These are phyloP conservation scores for Discostella pseudostelligera DNA, from an alignment of 108 stramenopile species.

Conservation along the genomic window DNA sequence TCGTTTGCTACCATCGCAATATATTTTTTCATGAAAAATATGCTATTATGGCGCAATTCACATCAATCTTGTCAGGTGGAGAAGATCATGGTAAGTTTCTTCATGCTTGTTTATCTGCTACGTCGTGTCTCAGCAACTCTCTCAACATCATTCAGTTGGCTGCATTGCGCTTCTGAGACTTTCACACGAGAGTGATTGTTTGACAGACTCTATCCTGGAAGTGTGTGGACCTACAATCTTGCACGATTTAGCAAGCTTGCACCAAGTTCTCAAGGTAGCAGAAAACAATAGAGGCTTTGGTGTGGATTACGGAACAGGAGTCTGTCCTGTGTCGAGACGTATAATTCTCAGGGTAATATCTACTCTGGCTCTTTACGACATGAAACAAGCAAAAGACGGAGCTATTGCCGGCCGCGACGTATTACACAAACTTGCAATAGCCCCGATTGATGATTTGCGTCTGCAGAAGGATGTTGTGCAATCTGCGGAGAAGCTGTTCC, in stretches of 20 bases:
- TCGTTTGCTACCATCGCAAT: too few species aligned
- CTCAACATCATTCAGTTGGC: constrained; percentile 44
- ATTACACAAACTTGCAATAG: constrained; percentile 32
- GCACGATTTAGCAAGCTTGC: constrained; percentile 50
- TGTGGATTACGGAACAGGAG: constrained; percentile 36
- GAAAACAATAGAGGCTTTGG: constrained; percentile 60
- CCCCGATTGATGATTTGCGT: constrained; percentile 17
- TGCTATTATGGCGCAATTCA: too few species aligned
- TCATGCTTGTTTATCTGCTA: background rate
- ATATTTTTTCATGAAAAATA: too few species aligned
- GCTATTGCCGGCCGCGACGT: constrained; percentile 3
- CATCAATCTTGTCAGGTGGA: constrained; percentile 56
- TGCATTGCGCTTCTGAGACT: constrained; percentile 70
- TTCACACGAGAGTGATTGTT: constrained; percentile 51
- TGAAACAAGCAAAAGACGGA: constrained; percentile 9
- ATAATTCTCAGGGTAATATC: constrained; percentile 65
- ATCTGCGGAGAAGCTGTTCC: constrained; percentile 41
- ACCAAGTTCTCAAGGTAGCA: constrained; percentile 52
- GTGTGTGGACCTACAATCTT: constrained; percentile 34
- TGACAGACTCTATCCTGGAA: constrained; percentile 41
- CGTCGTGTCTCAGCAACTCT: background rate
- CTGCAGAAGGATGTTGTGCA: constrained; percentile 20
- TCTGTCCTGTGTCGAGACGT: constrained; percentile 70
- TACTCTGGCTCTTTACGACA: constrained; percentile 40
- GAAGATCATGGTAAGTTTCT: constrained; percentile 56